Base-by-base conservation (phyloP, 345 rosid species). In the Populus alba region DNA sequence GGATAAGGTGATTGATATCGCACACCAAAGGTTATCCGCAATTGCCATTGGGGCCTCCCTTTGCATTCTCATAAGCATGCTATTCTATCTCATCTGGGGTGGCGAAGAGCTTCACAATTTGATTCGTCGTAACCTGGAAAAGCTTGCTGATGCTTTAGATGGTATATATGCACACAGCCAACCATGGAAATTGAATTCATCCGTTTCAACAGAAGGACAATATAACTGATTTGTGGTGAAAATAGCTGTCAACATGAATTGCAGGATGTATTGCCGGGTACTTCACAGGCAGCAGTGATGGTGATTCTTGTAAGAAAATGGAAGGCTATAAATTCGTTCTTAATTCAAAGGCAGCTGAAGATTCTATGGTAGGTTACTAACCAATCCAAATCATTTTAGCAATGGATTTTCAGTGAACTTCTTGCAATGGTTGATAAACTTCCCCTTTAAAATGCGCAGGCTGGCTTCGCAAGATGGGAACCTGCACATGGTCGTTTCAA, bases 381-480 rank as follows among this genome's bases (percentile, higher is more conserved):
- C 76, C 6, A 55, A 68, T 27, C 20, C 41, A 53, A 53, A 22
- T 53, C 59, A 53, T 53, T 53, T 53, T 7, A 20, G 59, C 23
- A 53, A 6, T 53, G 20, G 23, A 53, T 53, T 53, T 53, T 18
- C 22, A 53, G 59, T 1, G 11, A 53, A 20, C 59, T 53, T 53
- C 3, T 53, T 53, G 59, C 59, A 20, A 7, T 18, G 59, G 59
- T 71, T 18, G 8, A 59, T 37, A 37, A 39, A n/a, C 3, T 70
- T 33, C 43, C 33, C 70, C 5, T n/a, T 3, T 41, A 15, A 47
- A 51, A 66, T 47, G 25, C 38, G 47, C 79, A 90, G 97, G 90
- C 94, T 31, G 88, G 81, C 78, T 85, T 90, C 77, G 95, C 94
- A 0, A 86, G 89, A 79, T 94, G 98, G 97, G 98, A 94, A 77